A percentile compares a stretch with the other conserved stretches of the same genome.
Evolutionary conservation across 495 filamentous ascomycete species (phyloP).

Genomic region (Penicillium roqueforti): DNA sequence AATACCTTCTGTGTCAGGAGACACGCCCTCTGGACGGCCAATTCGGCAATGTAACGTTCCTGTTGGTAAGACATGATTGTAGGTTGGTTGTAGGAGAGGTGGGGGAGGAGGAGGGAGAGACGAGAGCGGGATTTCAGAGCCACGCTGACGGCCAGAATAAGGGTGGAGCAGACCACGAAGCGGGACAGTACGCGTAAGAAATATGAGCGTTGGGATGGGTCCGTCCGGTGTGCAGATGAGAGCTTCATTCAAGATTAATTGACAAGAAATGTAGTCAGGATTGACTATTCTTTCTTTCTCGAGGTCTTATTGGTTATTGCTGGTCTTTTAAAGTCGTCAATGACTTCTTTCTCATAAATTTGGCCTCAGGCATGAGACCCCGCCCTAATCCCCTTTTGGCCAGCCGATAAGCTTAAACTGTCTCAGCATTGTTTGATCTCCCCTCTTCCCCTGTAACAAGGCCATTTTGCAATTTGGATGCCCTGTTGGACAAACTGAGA

Average conservation of each 20-base stretch:
- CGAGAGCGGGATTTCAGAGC: slow-evolving; percentile 44
- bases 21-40: slow-evolving; percentile 86
- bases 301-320: background rate
- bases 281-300: slow-evolving; percentile 6
- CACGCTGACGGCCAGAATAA: slow-evolving; percentile 49
- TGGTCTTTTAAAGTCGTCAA: background rate
- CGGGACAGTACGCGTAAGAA: slow-evolving; percentile 34
- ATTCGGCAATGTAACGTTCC: slow-evolving; percentile 80
- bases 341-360: background rate
- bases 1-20: slow-evolving; percentile 91
- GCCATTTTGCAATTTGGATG: background rate
- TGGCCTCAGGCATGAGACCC: slow-evolving; percentile 12
- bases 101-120: slow-evolving; percentile 36
- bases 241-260: slow-evolving; percentile 10
- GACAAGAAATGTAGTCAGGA: background rate
- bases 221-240: slow-evolving; percentile 1
- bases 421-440: slow-evolving; percentile 1
- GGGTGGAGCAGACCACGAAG: slow-evolving; percentile 39
- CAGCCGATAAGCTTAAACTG: slow-evolving; percentile 10
- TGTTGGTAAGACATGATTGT: slow-evolving; percentile 60
- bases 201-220: slow-evolving; percentile 9
- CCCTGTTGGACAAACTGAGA: background rate
- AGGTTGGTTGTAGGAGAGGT: slow-evolving; percentile 27
- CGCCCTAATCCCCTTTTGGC: slow-evolving; percentile 33
- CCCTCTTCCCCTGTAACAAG: background rate